Percentiles rank a stretch among this genome's conserved stretches.
These are phyloP conservation scores for Silene coronaria DNA, from an alignment of 179 eudicot genomes.

Conservation along the genomic window DNA sequence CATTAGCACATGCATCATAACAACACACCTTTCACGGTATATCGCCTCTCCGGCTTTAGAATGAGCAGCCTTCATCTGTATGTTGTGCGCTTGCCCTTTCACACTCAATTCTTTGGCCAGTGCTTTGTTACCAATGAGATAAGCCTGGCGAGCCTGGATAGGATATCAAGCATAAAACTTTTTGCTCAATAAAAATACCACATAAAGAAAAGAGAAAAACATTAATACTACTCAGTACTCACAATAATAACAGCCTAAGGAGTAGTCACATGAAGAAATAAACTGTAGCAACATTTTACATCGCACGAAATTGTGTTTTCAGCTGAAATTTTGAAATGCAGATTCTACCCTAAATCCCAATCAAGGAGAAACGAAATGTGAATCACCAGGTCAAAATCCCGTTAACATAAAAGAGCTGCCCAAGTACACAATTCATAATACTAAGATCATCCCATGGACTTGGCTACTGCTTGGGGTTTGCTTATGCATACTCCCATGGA, in stretches of 20 bases:
- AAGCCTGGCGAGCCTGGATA: slow-evolving; percentile 86
- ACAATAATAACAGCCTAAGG: background rate
- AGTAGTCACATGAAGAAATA: background rate
- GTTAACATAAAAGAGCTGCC: background rate
- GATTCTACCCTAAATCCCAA: background rate
- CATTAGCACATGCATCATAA: slow-evolving; percentile 4
- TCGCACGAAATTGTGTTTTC: background rate
- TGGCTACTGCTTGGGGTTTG: background rate
- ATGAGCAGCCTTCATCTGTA: slow-evolving; percentile 96
- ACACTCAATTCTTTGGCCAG: slow-evolving; percentile 83
- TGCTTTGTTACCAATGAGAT: slow-evolving; percentile 77
- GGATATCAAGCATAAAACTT: slow-evolving; percentile 11
- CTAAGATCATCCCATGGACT: background rate
- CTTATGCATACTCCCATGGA: background rate
- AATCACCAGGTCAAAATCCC: background rate
- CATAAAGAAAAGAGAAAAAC: background rate
- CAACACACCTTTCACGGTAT: slow-evolving; percentile 72
- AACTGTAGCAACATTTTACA: background rate
- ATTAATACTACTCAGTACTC: background rate
- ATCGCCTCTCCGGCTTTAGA: slow-evolving; percentile 85
- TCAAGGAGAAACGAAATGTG: background rate
- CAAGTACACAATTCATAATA: background rate
- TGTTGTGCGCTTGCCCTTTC: slow-evolving; percentile 85
- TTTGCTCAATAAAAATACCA: background rate
- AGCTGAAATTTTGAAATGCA: background rate